Evolutionary conservation across 371 early-diverging fungal species (phyloP).

Genomic region (Conidiobolus incongruus): DNA sequence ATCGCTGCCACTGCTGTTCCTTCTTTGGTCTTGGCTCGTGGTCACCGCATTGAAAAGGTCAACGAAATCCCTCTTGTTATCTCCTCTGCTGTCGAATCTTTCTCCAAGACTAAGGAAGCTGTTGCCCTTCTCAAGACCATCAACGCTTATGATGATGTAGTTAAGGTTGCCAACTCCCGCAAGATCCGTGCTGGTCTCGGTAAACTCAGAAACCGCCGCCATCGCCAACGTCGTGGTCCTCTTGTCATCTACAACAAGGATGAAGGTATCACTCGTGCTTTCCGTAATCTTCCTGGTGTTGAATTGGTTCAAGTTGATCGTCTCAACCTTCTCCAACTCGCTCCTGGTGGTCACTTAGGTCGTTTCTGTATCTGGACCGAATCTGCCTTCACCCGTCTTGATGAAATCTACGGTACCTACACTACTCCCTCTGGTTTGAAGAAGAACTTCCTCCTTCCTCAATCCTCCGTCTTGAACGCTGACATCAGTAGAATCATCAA

Average conservation of each 20-base stretch:
- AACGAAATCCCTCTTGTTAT: conserved; percentile 96
- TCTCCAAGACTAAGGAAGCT: conserved; percentile 95
- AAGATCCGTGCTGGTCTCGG: conserved; percentile 97
- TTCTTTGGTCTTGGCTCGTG: conserved; percentile 94
- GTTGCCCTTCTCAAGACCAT: conserved; percentile 78
- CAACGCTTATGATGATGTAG: conserved; percentile 89
- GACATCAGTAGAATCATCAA: conserved; percentile 94
- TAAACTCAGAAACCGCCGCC: conserved; percentile 98
- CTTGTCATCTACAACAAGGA: conserved; percentile 93
- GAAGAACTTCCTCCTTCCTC: conserved; percentile 87
- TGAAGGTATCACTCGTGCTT: conserved; percentile 89
- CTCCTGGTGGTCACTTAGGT: conserved; percentile 99
- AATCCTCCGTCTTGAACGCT: conserved; percentile 74
- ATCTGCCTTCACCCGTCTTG: conserved; percentile 85
- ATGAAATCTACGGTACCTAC: conserved; percentile 86
- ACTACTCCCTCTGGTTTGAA: conserved; percentile 61
- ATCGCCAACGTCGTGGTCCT: conserved; percentile 94
- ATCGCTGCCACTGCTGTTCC: conserved; percentile 96
- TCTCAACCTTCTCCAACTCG: conserved; percentile 95
- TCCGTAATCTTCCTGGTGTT: conserved; percentile 99
- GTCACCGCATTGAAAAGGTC: conserved; percentile 92
- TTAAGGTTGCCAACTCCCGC: conserved; percentile 92
- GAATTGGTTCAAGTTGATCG: conserved; percentile 82
- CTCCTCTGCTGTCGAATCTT: conserved; percentile 49
- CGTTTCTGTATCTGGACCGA: conserved; percentile 99